Evolutionary conservation across 2,329 filamentous ascomycete genomes (phyloP), one percentile per base, ranked within the genome.

Genomic region (Aureobasidium namibiae): DNA sequence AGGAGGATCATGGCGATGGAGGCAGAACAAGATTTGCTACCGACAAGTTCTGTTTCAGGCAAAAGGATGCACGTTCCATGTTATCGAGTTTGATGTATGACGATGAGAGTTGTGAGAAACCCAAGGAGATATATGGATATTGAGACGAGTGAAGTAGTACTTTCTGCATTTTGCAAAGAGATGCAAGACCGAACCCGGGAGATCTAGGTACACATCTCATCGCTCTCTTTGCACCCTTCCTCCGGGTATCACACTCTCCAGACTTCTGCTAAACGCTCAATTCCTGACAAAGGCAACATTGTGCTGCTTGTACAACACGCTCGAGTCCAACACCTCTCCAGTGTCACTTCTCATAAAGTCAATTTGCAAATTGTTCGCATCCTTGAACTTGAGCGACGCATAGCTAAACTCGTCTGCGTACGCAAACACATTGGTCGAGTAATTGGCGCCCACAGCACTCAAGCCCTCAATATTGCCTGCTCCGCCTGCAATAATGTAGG

Each of bases 391-490:
- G 7, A 84, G 63, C 1, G 73, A 75, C 2, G 76, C 78, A 63
- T 81, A 83, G 64, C 75, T 77, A 57, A 81, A 83, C 59, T 80
- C 79, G 52, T 78, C 74, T 0, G 71, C 77, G 58, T 80, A 80
- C 2, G 76, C 77, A 61, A 79, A 81, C 2, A 70, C 74, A 42
- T 78, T 82, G 31, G 70, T 76, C 13, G 72, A 65, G 3, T 70
- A 69, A 60, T 77, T 75, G 0, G 39, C 66, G 3, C 78, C 79
- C 0, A 82, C 70, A 1, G 63, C 52, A 66, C 73, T 53, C 42
- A 81, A 61, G 0, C 80, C 80, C 65, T 84, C 81, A 56, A 83
- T 80, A 56, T 82, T 83, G 2, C 81, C 81, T 0, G 81, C 75
- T 1, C 79, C 81, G 3, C 81, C 81, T 2, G 80, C 76, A 8